Conservation (phyloP, 208 protist species). For the Porcisia hertigi region DNA sequence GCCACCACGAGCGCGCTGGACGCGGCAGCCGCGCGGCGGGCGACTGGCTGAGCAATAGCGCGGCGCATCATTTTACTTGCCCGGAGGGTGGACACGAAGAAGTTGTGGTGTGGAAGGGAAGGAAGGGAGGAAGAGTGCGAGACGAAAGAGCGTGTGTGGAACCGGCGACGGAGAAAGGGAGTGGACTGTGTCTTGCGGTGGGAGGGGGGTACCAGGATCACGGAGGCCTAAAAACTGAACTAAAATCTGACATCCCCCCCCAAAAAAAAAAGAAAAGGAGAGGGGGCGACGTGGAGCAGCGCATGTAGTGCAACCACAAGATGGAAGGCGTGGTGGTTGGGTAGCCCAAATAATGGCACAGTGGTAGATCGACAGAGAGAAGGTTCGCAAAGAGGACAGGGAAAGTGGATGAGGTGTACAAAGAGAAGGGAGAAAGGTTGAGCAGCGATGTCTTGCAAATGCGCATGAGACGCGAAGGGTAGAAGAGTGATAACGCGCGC, state of each 20-base stretch:
- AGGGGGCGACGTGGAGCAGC: neutral
- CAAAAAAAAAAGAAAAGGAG: neutral
- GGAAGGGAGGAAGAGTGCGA: neutral
- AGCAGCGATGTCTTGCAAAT: neutral
- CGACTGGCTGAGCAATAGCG: conserved; percentile 46
- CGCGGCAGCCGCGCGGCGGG: conserved; percentile 44
- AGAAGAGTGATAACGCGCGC: neutral
- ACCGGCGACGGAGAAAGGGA: neutral
- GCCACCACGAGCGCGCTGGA: conserved; percentile 44
- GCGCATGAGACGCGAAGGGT: neutral
- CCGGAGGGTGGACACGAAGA: neutral
- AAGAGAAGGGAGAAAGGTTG: neutral
- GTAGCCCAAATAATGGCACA: neutral
- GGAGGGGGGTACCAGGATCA: too few species aligned
- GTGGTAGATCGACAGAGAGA: neutral
- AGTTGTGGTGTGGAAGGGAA: neutral
- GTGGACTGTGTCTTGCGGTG: too few species aligned
- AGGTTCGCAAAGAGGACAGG: neutral
- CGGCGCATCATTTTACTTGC: conserved; percentile 81
- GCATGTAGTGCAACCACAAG: neutral
- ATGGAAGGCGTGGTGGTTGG: neutral
- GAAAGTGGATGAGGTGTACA: neutral
- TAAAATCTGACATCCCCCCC: too few species aligned
- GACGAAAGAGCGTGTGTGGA: neutral
- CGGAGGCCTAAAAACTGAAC: too few species aligned